Conservation (phyloP, 2,329 filamentous ascomycete genomes). For the Trichoderma sp. region DNA sequence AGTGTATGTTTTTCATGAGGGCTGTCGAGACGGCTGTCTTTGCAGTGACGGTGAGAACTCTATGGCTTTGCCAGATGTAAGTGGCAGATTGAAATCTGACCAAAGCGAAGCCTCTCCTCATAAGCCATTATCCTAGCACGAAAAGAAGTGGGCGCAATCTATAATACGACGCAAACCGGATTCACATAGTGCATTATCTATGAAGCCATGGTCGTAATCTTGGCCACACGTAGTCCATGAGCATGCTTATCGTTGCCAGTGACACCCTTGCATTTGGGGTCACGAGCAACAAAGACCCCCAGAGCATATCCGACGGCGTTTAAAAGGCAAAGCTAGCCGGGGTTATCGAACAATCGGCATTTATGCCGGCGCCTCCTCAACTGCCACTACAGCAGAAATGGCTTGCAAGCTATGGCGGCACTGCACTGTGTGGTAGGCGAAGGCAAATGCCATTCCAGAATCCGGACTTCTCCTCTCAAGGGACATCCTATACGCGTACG, state of each 20-base stretch:
- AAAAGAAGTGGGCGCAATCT: not conserved
- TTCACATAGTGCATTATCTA: not conserved
- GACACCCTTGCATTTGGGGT: constrained; percentile 2
- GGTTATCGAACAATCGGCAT: not conserved
- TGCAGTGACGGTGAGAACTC: not conserved
- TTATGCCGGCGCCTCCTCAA: not conserved
- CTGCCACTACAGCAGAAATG: no score
- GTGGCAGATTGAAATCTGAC: not conserved
- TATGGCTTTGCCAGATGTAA: not conserved
- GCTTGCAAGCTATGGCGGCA: not conserved
- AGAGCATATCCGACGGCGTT: constrained; percentile 9
- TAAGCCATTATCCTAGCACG: not conserved
- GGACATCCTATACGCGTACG: not conserved
- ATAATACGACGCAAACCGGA: not conserved
- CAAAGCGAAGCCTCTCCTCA: not conserved
- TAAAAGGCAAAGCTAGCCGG: not conserved
- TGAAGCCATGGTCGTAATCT: not conserved
- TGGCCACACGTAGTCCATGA: not conserved
- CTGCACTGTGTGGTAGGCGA: constrained; percentile 6
- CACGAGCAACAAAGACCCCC: not conserved
- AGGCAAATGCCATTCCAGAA: not conserved
- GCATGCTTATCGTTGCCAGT: constrained; percentile 1
- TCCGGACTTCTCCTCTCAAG: not conserved
- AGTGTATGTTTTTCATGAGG: not conserved
- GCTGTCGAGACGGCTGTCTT: not conserved